Percentiles rank a stretch among this genome's conserved stretches.
phyloP scores from a whole-genome alignment of 1,284 basidiomycete genomes.

The Cryptococcus jaspeensis region DNA sequence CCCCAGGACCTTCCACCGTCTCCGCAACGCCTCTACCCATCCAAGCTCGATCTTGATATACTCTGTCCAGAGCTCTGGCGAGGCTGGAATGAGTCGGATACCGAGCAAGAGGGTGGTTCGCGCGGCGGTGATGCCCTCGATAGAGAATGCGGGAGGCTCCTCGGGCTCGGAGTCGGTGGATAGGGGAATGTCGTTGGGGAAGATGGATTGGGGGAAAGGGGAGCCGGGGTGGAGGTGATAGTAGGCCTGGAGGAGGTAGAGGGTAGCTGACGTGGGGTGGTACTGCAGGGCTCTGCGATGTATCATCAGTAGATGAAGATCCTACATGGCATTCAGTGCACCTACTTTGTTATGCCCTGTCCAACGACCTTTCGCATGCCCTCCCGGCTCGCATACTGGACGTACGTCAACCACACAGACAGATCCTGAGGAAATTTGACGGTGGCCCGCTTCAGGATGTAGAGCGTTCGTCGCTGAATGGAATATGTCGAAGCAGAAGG shows the following conservation, averaged over 20 bases:
- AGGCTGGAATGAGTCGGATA: conserved; percentile 70
- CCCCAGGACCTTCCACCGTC: conserved; percentile 70
- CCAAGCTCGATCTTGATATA: conserved; percentile 89
- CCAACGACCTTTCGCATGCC: conserved; percentile 78
- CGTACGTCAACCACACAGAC: conserved; percentile 83
- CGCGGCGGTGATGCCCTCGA: conserved; percentile 59
- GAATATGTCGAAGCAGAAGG: conserved; percentile 77
- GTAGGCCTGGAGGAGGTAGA: conserved; percentile 83
- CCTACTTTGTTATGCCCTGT: conserved; percentile 63
- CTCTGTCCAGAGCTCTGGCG: conserved; percentile 75
- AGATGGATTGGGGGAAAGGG: conserved; percentile 59
- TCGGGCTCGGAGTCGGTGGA: conserved; percentile 29
- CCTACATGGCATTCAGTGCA: neutral
- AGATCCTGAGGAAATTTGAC: conserved; percentile 86
- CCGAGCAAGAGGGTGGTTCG: conserved; percentile 83
- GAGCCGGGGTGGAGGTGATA: conserved; percentile 73
- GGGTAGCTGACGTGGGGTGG: conserved; percentile 72
- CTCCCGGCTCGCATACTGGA: conserved; percentile 75
- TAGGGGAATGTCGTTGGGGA: conserved; percentile 14
- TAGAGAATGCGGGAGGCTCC: conserved; percentile 32
- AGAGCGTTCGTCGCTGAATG: conserved; percentile 75
- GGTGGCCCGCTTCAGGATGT: conserved; percentile 86
- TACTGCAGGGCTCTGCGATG: conserved; percentile 71
- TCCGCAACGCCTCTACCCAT: conserved; percentile 77
- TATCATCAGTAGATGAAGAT: neutral